phyloP scores from a whole-genome alignment of 768 basidiomycete species.

The Artomyces pyxidatus region DNA sequence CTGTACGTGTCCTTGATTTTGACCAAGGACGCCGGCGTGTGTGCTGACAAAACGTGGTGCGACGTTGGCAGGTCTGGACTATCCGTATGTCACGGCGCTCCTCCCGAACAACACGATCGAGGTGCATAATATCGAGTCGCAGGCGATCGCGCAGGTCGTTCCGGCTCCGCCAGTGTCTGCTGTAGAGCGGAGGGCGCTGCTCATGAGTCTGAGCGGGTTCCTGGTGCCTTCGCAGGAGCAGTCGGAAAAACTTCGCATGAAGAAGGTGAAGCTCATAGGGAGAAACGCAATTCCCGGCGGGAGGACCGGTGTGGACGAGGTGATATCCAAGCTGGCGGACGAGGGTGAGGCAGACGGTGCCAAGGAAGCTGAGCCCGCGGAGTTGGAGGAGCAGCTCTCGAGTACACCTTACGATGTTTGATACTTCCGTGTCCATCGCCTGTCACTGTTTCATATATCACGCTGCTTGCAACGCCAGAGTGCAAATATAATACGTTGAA shows the following conservation, averaged over 20 bases:
- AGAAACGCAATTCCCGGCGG: slow-evolving; percentile 12
- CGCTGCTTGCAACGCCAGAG: no score
- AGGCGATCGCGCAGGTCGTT: slow-evolving; percentile 63
- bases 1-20: slow-evolving; percentile 40
- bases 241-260: slow-evolving; percentile 29
- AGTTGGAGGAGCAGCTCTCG: not conserved
- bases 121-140: slow-evolving; percentile 74
- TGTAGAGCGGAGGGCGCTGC: slow-evolving; percentile 24
- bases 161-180: slow-evolving; percentile 30
- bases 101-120: slow-evolving; percentile 73
- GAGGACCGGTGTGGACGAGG: not conserved
- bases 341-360: not conserved
- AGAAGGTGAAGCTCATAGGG: slow-evolving; percentile 9
- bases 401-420: not conserved
- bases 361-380: not conserved
- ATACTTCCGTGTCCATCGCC: no score
- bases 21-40: not conserved
- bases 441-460: no score
- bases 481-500: no score
- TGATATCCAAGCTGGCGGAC: not conserved
- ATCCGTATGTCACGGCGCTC: slow-evolving; percentile 72
- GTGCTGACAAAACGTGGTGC: not conserved
- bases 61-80: slow-evolving; percentile 55
- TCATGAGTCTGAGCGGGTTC: slow-evolving; percentile 29
- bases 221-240: slow-evolving; percentile 35